phyloP scores from a whole-genome alignment of 2,329 filamentous ascomycete genomes.

The Diplodia sapinea region DNA sequence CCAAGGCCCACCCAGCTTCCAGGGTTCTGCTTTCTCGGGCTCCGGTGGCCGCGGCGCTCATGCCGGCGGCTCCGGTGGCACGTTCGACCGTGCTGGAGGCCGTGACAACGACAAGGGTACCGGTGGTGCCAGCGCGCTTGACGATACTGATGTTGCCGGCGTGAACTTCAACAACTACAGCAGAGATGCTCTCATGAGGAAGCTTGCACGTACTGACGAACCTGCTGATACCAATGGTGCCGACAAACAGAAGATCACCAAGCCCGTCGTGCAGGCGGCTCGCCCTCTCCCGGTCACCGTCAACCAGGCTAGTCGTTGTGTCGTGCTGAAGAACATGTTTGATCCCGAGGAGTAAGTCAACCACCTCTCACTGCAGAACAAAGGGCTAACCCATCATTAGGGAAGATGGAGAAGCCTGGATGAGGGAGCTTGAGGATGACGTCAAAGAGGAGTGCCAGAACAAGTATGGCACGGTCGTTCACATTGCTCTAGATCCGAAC shows the following conservation, averaged over 20 bases:
- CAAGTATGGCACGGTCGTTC: constrained; percentile 96
- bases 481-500: constrained; percentile 93
- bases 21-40: constrained; percentile 91
- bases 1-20: constrained; percentile 70
- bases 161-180: constrained; percentile 99
- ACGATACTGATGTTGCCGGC: constrained; percentile 96
- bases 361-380: neutral
- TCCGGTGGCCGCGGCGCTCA: constrained; percentile 85
- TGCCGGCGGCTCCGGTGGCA: constrained; percentile 70
- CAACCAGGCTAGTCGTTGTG: constrained; percentile 90
- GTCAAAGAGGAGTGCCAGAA: constrained; percentile 89
- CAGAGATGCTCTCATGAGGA: constrained; percentile 97
- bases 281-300: constrained; percentile 79
- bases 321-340: constrained; percentile 95
- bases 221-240: constrained; percentile 63
- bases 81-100: constrained; percentile 88
- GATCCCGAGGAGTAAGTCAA: constrained; percentile 82
- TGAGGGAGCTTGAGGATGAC: constrained; percentile 92
- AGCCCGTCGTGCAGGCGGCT: constrained; percentile 74
- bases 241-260: constrained; percentile 73
- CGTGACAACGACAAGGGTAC: constrained; percentile 87
- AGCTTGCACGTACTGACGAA: constrained; percentile 95
- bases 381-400: constrained; percentile 58
- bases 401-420: constrained; percentile 85
- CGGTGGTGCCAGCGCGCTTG: constrained; percentile 88